Base-by-base conservation (phyloP, 202 grass and related monocot species). In the Zoysia matrella region DNA sequence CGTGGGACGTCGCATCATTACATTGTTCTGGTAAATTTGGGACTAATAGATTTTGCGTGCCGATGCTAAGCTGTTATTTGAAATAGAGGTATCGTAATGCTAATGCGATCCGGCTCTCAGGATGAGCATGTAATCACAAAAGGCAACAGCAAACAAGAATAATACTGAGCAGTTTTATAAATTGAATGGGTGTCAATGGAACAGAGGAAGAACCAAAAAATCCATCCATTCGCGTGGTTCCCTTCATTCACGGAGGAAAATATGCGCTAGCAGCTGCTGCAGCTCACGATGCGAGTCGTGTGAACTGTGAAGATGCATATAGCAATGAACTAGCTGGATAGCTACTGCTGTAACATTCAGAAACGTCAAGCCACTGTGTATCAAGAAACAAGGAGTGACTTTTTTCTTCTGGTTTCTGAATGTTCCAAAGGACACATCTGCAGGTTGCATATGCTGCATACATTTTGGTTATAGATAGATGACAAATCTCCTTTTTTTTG, bases 221-320 rank as follows among this genome's bases (percentile, higher is more conserved):
- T 6, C 13, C 79, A 72, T 81, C 14, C 67, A 53, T 48, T 56
- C 51, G 57, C 40, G 11, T 51, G 60, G 7, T 36, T 11, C 11
- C 84, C 76, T 70, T 61, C 77, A 70, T 70, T 76, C 71, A 53
- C 71, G 77, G 84, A 69, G 77, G 71, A 86, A 86, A 86, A 70
- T 8, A 39, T 66, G 54, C 60, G 9, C 22, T 22, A 62, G 40
- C 3, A n/a, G 60, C 0, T 30, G 22, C 22, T 30, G 22, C 22
- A 30, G 22, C 58, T 61, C 18, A 45, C 45, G 10, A 67, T 6
- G 42, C 8, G 60, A 39, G 9, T 76, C 71, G 74, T 58, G 22
- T 68, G 52, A 68, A 68, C 45, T 18, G 14, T 50, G 52, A 16
- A 73, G 60, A 11, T 18, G 6, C 42, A 64, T 52, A 62, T 42